phyloP scores from a whole-genome alignment of 768 basidiomycete genomes.

The Boletus vermiculosoides region DNA sequence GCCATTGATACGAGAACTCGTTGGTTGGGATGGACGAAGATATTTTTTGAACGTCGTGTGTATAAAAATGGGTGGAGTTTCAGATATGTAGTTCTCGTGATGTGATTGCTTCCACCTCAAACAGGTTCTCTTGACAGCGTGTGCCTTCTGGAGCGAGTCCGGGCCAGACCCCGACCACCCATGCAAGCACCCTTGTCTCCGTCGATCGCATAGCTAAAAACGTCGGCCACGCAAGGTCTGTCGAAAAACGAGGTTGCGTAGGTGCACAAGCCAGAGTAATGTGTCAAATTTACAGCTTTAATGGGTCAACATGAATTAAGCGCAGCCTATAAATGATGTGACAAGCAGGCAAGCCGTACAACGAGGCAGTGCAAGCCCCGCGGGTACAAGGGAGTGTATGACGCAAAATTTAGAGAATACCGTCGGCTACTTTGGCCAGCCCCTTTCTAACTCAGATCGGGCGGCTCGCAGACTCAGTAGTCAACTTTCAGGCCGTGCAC shows the following conservation, averaged over 20 bases:
- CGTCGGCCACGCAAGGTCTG: background rate
- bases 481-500: background rate
- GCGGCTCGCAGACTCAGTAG: background rate
- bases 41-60: constrained; percentile 13
- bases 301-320: background rate
- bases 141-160: constrained; percentile 1
- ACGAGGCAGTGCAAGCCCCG: background rate
- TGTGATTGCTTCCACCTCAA: constrained; percentile 25
- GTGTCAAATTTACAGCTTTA: constrained; percentile 3
- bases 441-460: background rate
- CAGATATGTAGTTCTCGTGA: constrained; percentile 19
- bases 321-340: background rate
- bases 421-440: background rate
- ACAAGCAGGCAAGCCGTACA: background rate
- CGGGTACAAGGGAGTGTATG: background rate
- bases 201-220: background rate
- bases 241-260: constrained; percentile 9
- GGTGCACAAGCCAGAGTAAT: constrained; percentile 2
- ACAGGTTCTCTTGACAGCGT: constrained; percentile 20
- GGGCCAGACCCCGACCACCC: constrained; percentile 28
- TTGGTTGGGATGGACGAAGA: constrained; percentile 8
- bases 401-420: background rate
- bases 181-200: background rate
- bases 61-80: constrained; percentile 28
- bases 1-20: constrained; percentile 19